Percentiles rank a stretch among this genome's conserved stretches.
phyloP scores from a whole-genome alignment of 768 basidiomycete species.

The Amanita pseudoporphyria region DNA sequence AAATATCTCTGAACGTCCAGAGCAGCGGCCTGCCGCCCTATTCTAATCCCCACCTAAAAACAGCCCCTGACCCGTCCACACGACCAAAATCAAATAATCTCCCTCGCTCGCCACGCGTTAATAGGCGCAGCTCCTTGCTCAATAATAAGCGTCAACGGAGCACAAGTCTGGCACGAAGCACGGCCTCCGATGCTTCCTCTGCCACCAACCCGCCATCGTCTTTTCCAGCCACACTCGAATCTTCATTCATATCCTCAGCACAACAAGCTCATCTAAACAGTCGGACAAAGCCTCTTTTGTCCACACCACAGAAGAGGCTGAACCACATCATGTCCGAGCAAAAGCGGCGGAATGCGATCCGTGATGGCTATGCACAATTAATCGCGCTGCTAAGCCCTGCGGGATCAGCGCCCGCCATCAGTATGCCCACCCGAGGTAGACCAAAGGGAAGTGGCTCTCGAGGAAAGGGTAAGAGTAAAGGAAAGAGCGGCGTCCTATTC shows the following conservation, averaged over 20 bases:
- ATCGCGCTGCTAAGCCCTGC: slow-evolving; percentile 76
- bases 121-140: slow-evolving; percentile 13
- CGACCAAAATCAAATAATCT: slow-evolving; percentile 23
- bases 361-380: slow-evolving; percentile 81
- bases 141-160: slow-evolving; percentile 16
- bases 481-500: slow-evolving; percentile 85
- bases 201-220: slow-evolving; percentile 8
- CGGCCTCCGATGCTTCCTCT: slow-evolving; percentile 22
- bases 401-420: slow-evolving; percentile 54
- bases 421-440: slow-evolving; percentile 68
- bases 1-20: slow-evolving; percentile 18
- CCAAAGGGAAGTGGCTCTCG: slow-evolving; percentile 71
- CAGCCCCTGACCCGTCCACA: slow-evolving; percentile 30
- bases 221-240: slow-evolving; percentile 2
- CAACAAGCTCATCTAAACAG: slow-evolving; percentile 14
- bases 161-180: slow-evolving; percentile 17
- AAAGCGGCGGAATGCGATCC: slow-evolving; percentile 86
- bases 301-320: slow-evolving; percentile 78
- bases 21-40: slow-evolving; percentile 26
- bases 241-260: slow-evolving; percentile 13
- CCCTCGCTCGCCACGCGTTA: slow-evolving; percentile 16
- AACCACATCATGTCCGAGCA: slow-evolving; percentile 96
- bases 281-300: slow-evolving; percentile 56
- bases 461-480: slow-evolving; percentile 64
- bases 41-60: slow-evolving; percentile 38